A percentile compares a stretch with the other conserved stretches of the same genome.
phyloP scores from a whole-genome alignment of 1,284 basidiomycete genomes.

The Leucoagaricus sp. region DNA sequence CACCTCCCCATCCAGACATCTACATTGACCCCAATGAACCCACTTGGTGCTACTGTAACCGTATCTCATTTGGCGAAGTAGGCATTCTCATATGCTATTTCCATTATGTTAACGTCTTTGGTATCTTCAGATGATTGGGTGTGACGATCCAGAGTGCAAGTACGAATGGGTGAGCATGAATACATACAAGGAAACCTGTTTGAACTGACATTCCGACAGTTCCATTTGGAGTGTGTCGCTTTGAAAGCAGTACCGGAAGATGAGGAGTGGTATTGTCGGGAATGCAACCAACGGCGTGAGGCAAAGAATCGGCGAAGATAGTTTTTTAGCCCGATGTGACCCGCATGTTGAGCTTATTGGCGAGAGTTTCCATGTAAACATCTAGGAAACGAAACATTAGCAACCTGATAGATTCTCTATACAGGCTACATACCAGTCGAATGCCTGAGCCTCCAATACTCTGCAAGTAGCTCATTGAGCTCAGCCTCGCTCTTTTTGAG shows the following conservation, averaged over 20 bases:
- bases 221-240: slow-evolving; percentile 74
- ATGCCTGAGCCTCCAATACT: slow-evolving; percentile 80
- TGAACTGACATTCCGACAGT: slow-evolving; percentile 42
- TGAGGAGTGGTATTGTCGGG: slow-evolving; percentile 66
- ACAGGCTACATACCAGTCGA: slow-evolving; percentile 60
- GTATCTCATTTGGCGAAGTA: slow-evolving; percentile 76
- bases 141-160: slow-evolving; percentile 68
- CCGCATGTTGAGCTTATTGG: slow-evolving; percentile 64
- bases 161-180: slow-evolving; percentile 70
- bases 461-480: slow-evolving; percentile 73
- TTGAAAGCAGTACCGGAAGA: slow-evolving; percentile 61
- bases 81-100: slow-evolving; percentile 24
- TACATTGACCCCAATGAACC: slow-evolving; percentile 49
- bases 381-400: slow-evolving; percentile 40
- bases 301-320: neutral
- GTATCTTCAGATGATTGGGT: slow-evolving; percentile 75
- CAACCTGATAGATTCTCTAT: slow-evolving; percentile 1
- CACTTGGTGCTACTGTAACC: slow-evolving; percentile 77
- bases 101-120: slow-evolving; percentile 10
- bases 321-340: slow-evolving; percentile 32
- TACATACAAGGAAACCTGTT: neutral
- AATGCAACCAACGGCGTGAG: slow-evolving; percentile 15
- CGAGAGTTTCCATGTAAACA: slow-evolving; percentile 80
- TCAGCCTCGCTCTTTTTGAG: slow-evolving; percentile 71
- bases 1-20: slow-evolving; percentile 28